Base-by-base conservation (phyloP, 306 rosid species). In the Rosa lucieae region DNA sequence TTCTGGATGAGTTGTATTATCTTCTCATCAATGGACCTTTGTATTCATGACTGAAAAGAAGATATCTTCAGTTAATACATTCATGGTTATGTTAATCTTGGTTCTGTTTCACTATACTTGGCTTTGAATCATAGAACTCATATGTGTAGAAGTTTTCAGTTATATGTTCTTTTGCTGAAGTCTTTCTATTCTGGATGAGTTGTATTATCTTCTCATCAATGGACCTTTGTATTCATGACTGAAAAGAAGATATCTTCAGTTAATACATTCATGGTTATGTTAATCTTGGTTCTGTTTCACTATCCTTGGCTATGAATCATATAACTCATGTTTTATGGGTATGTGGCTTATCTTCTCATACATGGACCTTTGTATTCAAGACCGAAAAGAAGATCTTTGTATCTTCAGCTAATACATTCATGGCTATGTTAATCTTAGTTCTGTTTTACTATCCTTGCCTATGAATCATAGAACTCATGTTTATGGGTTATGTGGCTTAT, bases 1-100 rank as follows among this genome's bases (percentile, higher is more conserved):
- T 62, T 47, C 72, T 44, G 53, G 48, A 44, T 32, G 47, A 47
- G 59, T 23, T 39, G 71, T 18, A 37, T 39, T 35, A 39, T 8
- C 23, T 35, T 67, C 21, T 65, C 70, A 35, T 62, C 42, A 29
- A 29, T 8, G 29, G 63, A n/a, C 63, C 29, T n/a, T 17, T 32
- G 71, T 37, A 67, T 37, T 17, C 47, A 8, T 3, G 48, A 67
- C 48, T 7, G 13, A 5, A 26, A 23, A 10, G 63, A 56, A 61
- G 68, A 63, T 23, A 39, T 67, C 48, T 68, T 20, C 72, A 69
- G 52, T 69, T 21, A 37, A 39, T 10, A 20, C 73, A n/a, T 68
- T 43, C 52, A 40, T 42, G 49, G 52, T 20, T n/a, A 18, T 4
- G 17, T n/a, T n/a, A 23, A 35, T 67, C 13, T 67, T 39, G 26